A percentile compares a stretch with the other conserved stretches of the same genome.
Evolutionary conservation across 2,329 filamentous ascomycete species (phyloP).

Genomic region (Cladosporium halotolerans): DNA sequence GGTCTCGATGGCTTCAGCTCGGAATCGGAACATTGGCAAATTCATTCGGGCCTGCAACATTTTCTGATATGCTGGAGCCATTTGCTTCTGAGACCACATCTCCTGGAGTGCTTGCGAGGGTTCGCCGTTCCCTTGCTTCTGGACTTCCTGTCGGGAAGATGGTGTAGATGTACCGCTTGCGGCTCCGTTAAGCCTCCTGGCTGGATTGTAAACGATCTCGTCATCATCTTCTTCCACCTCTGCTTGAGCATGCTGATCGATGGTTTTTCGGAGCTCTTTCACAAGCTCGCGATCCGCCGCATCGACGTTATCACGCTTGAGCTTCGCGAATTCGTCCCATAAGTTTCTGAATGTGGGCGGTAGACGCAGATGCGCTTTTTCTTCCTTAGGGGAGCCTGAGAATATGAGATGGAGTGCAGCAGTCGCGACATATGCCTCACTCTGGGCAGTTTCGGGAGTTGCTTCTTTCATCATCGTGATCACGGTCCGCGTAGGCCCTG

Average conservation of each 20-base stretch:
- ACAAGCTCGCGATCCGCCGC: conserved; percentile 63
- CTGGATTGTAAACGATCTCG: conserved; percentile 64
- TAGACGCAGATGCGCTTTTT: conserved; percentile 73
- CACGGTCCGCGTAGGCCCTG: conserved; percentile 45
- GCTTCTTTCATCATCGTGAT: conserved; percentile 72
- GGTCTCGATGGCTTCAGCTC: conserved; percentile 66
- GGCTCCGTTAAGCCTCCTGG: conserved; percentile 35
- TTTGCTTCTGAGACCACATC: conserved; percentile 48
- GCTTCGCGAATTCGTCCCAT: conserved; percentile 70
- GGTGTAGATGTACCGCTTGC: conserved; percentile 29
- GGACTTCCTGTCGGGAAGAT: conserved; percentile 18
- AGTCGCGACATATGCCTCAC: conserved; percentile 80
- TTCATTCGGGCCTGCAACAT: conserved; percentile 76
- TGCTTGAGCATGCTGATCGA: conserved; percentile 50
- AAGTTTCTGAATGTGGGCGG: conserved; percentile 77
- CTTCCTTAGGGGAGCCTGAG: conserved; percentile 70
- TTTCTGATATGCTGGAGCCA: conserved; percentile 55
- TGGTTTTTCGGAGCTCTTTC: conserved; percentile 60
- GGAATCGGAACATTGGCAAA: conserved; percentile 85
- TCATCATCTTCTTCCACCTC: conserved; percentile 50
- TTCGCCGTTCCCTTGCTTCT: conserved; percentile 10
- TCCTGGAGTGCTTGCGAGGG: conserved; percentile 40
- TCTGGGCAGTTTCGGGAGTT: conserved; percentile 70
- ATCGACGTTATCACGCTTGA: conserved; percentile 65
- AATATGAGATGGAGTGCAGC: conserved; percentile 76